Conservation (phyloP, 2,329 filamentous ascomycete species). For the Ceratocystis papillata region DNA sequence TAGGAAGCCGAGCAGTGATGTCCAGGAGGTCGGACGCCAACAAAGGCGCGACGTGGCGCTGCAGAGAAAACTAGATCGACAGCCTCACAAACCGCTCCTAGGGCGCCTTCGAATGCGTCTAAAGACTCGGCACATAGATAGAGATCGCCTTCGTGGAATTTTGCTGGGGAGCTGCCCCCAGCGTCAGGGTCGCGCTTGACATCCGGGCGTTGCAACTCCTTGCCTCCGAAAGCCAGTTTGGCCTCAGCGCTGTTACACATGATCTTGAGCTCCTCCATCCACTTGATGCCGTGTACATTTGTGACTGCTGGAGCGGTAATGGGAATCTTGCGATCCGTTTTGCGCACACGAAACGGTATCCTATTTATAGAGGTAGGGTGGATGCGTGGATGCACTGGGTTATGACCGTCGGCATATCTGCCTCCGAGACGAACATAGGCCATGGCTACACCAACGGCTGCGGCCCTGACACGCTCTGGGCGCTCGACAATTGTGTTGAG, state of each 20-base stretch:
- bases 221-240: slow-evolving; percentile 64
- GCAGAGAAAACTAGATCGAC: slow-evolving; percentile 69
- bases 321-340: slow-evolving; percentile 60
- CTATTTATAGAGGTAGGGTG: slow-evolving; percentile 44
- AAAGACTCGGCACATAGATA: slow-evolving; percentile 83
- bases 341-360: slow-evolving; percentile 74
- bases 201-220: slow-evolving; percentile 63
- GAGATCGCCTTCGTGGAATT: slow-evolving; percentile 78
- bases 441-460: slow-evolving; percentile 66
- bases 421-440: slow-evolving; percentile 87
- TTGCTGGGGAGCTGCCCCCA: slow-evolving; percentile 33
- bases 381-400: slow-evolving; percentile 54
- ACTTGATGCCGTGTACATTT: slow-evolving; percentile 78
- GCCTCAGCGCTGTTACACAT: slow-evolving; percentile 76
- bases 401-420: slow-evolving; percentile 59
- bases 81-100: slow-evolving; percentile 88
- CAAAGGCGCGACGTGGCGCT: slow-evolving; percentile 66
- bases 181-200: slow-evolving; percentile 43
- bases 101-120: slow-evolving; percentile 75
- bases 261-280: slow-evolving; percentile 82
- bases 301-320: slow-evolving; percentile 69
- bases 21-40: slow-evolving; percentile 82
- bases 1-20: slow-evolving; percentile 86
- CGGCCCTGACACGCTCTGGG: slow-evolving; percentile 79
- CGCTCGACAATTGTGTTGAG: slow-evolving; percentile 82